These are phyloP conservation scores for Geranium incanum DNA, from an alignment of 441 rosid species.

Conservation along the genomic window DNA sequence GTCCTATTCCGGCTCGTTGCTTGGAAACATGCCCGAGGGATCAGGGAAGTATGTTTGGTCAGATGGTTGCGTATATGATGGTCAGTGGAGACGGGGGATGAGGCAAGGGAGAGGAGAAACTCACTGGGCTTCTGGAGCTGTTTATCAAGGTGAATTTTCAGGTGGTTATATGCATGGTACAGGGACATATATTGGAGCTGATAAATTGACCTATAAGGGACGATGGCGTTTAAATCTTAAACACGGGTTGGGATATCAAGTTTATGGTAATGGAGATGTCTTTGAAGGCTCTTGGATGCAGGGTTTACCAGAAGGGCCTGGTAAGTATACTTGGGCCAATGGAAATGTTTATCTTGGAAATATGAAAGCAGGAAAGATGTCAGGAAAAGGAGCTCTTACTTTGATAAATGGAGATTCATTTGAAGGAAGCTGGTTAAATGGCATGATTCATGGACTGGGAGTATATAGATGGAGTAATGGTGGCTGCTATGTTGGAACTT, in stretches of 20 bases:
- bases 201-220: slow-evolving; percentile 59
- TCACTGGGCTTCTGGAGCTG: slow-evolving; percentile 67
- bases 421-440: slow-evolving; percentile 89
- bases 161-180: slow-evolving; percentile 85
- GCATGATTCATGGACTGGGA: slow-evolving; percentile 94
- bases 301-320: slow-evolving; percentile 88
- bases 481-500: slow-evolving; percentile 88
- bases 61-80: slow-evolving; percentile 64
- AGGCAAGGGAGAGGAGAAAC: slow-evolving; percentile 75
- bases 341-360: slow-evolving; percentile 69
- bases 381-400: slow-evolving; percentile 82
- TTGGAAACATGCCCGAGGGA: slow-evolving; percentile 70
- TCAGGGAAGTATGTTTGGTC: slow-evolving; percentile 77
- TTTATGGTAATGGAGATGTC: slow-evolving; percentile 61
- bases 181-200: slow-evolving; percentile 51
- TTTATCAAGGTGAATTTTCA: slow-evolving; percentile 78
- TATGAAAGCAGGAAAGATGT: slow-evolving; percentile 93
- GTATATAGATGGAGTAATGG: slow-evolving; percentile 84
- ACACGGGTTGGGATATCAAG: slow-evolving; percentile 87
- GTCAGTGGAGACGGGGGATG: slow-evolving; percentile 93
- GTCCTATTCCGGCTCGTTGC: slow-evolving; percentile 67
- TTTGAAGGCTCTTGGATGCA: slow-evolving; percentile 94
- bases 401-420: slow-evolving; percentile 74
- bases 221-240: slow-evolving; percentile 85
- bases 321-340: slow-evolving; percentile 91